Conservation (phyloP, 495 filamentous ascomycete genomes). For the Xylaria bambusicola region DNA sequence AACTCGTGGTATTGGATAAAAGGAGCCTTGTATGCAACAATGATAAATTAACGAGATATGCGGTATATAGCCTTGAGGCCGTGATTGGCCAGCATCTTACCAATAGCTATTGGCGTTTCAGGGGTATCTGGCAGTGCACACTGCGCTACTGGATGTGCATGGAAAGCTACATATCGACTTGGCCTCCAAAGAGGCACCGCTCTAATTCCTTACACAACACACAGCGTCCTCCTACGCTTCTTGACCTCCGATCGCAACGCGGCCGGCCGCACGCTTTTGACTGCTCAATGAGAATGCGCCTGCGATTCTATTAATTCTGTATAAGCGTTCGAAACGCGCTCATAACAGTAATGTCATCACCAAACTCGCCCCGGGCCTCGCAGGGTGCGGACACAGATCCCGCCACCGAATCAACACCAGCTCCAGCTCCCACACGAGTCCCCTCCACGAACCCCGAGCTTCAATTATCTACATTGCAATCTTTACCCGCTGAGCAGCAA, state of each 20-base stretch:
- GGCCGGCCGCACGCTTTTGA: background rate
- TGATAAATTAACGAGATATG: background rate
- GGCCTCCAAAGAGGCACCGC: background rate
- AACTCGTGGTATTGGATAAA: no score
- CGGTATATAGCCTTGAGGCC: no score
- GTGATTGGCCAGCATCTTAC: conserved; percentile 5
- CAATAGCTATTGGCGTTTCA: conserved; percentile 9
- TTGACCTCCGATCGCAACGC: background rate
- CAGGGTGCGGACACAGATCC: conserved; percentile 25
- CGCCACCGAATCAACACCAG: conserved; percentile 18
- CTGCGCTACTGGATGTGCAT: background rate
- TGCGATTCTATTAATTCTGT: background rate
- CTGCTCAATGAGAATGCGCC: background rate
- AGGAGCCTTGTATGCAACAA: background rate
- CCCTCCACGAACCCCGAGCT: conserved; percentile 62
- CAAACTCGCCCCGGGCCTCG: conserved; percentile 25
- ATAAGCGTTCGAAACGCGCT: background rate
- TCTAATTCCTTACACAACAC: conserved; percentile 5
- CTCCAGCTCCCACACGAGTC: conserved; percentile 32
- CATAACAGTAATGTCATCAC: conserved; percentile 19
- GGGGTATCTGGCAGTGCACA: background rate
- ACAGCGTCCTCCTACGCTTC: background rate
- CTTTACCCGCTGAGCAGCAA: conserved; percentile 91
- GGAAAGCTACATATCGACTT: background rate
- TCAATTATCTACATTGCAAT: conserved; percentile 83